Base-by-base conservation (phyloP, 2,329 filamentous ascomycete genomes). In the Cladosporium sp. region DNA sequence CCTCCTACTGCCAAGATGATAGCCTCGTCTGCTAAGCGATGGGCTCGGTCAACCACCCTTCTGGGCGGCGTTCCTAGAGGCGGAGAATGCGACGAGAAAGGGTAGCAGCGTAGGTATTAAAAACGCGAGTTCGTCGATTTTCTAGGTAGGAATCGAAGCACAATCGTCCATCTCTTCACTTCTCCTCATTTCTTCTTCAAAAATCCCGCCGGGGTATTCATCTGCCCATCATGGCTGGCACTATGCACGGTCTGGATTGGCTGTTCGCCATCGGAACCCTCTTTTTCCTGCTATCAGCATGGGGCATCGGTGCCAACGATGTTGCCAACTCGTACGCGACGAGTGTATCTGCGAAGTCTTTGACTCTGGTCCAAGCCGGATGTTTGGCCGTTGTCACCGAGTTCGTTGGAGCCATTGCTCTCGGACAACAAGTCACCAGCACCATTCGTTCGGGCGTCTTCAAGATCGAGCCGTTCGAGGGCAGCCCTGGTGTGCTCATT, bases 261-360 rank as follows among this genome's bases (percentile, higher is more conserved):
- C 41, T 84, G 55, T 79, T 84, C 56, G 81, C 79, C 60, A 75
- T 84, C 48, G 80, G 78, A 68, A 80, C 78, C 54, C 74, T 84
- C 52, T 84, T 84, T 65, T 79, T 81, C 54, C 80, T 81, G 61
- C 77, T 84, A 28, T 81, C 84, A 63, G 81, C 81, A 41, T 85
- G 78, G 78, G 43, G 43, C 18, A 45, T 16, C 10, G 43, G 31
- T 16, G 43, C 70, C 58, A 73, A 73, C 60, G 74, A 77, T 74
- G 74, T 77, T 54, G 74, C 74, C 65, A 78, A 77, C 59, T 70
- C 73, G 0, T 78, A 76, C 60, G 75, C 75, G 31, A 74, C 72
- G 7, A 73, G 70, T 0, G 72, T 78, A 22, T 72, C 74, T 9
- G 73, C 75, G 4, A 66, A 68, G 18, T 75, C 75, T 19, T 66